These are phyloP conservation scores for Salicornia ramosissima DNA, from an alignment of 148 eudicot genomes.

Conservation along the genomic window DNA sequence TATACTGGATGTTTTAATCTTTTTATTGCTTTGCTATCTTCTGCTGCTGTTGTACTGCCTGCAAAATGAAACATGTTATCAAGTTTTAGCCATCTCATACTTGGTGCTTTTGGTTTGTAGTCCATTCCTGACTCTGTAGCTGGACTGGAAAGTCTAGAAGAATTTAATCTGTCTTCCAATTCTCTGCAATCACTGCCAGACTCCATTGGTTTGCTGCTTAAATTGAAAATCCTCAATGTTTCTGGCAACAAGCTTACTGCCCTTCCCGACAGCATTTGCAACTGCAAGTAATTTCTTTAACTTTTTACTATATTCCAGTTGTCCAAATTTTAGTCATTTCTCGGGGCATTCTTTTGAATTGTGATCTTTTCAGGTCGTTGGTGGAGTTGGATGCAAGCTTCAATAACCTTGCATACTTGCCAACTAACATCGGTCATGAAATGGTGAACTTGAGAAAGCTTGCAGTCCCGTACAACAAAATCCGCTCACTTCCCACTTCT, in stretches of 20 bases:
- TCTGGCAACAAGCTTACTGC: slow-evolving; percentile 79
- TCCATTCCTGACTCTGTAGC: slow-evolving; percentile 81
- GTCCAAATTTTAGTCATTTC: not conserved
- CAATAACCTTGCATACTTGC: slow-evolving; percentile 71
- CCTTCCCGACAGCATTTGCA: slow-evolving; percentile 81
- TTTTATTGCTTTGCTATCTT: not conserved
- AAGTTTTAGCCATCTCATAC: not conserved
- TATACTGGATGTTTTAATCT: not conserved
- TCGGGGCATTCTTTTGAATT: not conserved
- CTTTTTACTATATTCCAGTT: not conserved
- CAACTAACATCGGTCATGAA: slow-evolving; percentile 81
- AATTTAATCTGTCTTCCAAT: slow-evolving; percentile 72
- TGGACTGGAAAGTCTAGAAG: slow-evolving; percentile 79
- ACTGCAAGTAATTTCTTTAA: slow-evolving; percentile 61
- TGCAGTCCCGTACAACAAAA: slow-evolving; percentile 65
- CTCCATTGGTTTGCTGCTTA: slow-evolving; percentile 68
- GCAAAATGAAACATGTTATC: not conserved
- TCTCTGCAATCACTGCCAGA: slow-evolving; percentile 79
- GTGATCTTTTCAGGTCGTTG: slow-evolving; percentile 53
- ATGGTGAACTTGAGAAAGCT: slow-evolving; percentile 57
- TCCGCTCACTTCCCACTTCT: slow-evolving; percentile 84
- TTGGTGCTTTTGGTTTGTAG: slow-evolving; percentile 33
- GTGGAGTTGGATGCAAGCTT: slow-evolving; percentile 83
- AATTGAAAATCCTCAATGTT: slow-evolving; percentile 67
- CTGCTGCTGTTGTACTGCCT: not conserved